Evolutionary conservation across 2,329 filamentous ascomycete species (phyloP), one percentile per base, ranked within the genome.

Genomic region (Trichocomaceae sp.): DNA sequence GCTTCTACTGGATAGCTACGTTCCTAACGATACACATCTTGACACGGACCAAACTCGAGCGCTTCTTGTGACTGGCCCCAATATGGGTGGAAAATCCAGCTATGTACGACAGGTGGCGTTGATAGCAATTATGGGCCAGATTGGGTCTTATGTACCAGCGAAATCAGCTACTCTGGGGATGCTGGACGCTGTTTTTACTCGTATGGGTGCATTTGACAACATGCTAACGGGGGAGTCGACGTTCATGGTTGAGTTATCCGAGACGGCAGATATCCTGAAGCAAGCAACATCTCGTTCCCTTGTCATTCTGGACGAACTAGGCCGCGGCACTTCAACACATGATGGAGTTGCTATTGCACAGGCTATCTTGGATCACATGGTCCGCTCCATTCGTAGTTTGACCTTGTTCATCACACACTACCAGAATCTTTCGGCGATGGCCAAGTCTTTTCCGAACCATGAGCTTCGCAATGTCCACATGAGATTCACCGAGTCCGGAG

Each of bases 31-130:
- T 64, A 87, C 90, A 10, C 75, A 81, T 2, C 81, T 97, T 47
- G 79, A 83, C n/a, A 80, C 83, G 2, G 79, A 83, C 1, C 68
- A 77, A 0, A 81, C 83, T 0, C 80, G 88, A 5, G 89, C 90
- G 2, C 82, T 96, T 62, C 85, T 97, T 54, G 86, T 99, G 64
- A 99, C 93, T 0, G 93, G 93, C 0, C 93, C 93, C 29, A 99
- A 99, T 75, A 99, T 99, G 93, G 93, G 93, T 64, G 93, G 93
- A 55, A 99, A 99, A 69, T 96, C 90, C n/a, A 93, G 87, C 56
- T 99, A 96, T 70, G 92, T 99, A 20, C 89, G 93, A 52, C 88
- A 91, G 61, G 84, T 95, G 45, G 92, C 93, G 9, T 83, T 99
- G 6, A 90, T 97, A 59, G 83, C 87, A 47, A 91, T 99, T 64